Conservation (phyloP, 1,284 basidiomycete species). For the Calocybe gambosa region DNA sequence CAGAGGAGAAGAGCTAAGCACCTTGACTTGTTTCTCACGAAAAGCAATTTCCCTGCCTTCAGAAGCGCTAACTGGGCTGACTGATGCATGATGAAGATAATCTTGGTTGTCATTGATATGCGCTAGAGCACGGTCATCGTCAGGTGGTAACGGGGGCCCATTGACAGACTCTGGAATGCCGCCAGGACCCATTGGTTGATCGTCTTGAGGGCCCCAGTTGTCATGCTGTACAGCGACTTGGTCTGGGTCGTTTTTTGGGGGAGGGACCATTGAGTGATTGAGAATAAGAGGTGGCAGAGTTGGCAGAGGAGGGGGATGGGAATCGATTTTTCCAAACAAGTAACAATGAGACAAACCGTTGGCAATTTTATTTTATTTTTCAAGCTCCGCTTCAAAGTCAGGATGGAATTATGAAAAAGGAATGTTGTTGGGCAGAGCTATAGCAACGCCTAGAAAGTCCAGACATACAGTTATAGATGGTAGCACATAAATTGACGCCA, state of each 20-base stretch:
- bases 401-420: constrained; percentile 1
- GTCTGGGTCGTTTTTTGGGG: constrained; percentile 38
- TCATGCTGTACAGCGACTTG: constrained; percentile 30
- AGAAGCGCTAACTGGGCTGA: constrained; percentile 36
- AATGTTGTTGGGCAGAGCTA: constrained; percentile 6
- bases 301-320: constrained; percentile 2
- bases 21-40: constrained; percentile 82
- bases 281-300: constrained; percentile 6
- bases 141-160: constrained; percentile 37
- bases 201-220: constrained; percentile 53
- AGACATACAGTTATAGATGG: constrained; percentile 15
- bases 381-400: constrained; percentile 17
- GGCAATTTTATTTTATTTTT: constrained; percentile 7
- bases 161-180: constrained; percentile 39
- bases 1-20: constrained; percentile 71
- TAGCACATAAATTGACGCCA: constrained; percentile 3
- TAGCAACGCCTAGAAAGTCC: constrained; percentile 10
- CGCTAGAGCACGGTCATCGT: constrained; percentile 33
- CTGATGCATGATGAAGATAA: constrained; percentile 43
- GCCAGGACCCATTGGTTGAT: constrained; percentile 45
- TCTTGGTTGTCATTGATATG: constrained; percentile 42
- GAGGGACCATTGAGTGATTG: constrained; percentile 37
- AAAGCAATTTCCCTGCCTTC: constrained; percentile 41
- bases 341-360: constrained; percentile 6
- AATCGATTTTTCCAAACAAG: not conserved